phyloP scores from a whole-genome alignment of 1,284 basidiomycete genomes.

The Ceraceosorus guamensis region DNA sequence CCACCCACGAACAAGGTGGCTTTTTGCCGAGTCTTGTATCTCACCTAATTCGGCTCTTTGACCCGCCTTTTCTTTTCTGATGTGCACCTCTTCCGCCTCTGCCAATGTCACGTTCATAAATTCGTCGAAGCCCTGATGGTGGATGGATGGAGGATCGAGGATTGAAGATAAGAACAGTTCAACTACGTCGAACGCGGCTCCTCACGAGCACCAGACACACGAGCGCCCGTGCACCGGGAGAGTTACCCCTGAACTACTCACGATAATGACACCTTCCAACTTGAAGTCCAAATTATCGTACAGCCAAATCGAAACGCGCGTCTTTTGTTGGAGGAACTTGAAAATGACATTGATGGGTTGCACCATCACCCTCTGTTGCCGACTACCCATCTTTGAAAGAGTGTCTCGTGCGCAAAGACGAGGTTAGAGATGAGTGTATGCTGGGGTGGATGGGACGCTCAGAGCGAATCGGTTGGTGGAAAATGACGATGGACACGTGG shows the following conservation, averaged over 20 bases:
- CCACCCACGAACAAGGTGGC: too few relatives aligned
- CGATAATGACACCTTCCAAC: constrained; percentile 87
- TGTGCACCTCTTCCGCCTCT: constrained; percentile 82
- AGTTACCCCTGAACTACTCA: too few relatives aligned
- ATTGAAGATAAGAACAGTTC: background rate
- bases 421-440: background rate
- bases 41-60: constrained; percentile 19
- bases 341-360: constrained; percentile 79
- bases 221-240: too few relatives aligned
- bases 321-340: constrained; percentile 90
- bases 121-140: constrained; percentile 80
- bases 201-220: background rate
- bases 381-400: background rate
- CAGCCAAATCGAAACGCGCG: constrained; percentile 85
- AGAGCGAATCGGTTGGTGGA: too few relatives aligned
- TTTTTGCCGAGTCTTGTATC: too few relatives aligned
- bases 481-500: too few relatives aligned
- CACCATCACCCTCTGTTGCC: constrained; percentile 15
- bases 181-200: constrained; percentile 3
- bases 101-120: constrained; percentile 99
- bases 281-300: constrained; percentile 97
- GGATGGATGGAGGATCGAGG: background rate
- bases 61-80: constrained; percentile 32
- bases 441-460: background rate
- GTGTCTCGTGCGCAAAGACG: too few relatives aligned